phyloP scores from a whole-genome alignment of 768 basidiomycete species.

The Dentipellis sp. region DNA sequence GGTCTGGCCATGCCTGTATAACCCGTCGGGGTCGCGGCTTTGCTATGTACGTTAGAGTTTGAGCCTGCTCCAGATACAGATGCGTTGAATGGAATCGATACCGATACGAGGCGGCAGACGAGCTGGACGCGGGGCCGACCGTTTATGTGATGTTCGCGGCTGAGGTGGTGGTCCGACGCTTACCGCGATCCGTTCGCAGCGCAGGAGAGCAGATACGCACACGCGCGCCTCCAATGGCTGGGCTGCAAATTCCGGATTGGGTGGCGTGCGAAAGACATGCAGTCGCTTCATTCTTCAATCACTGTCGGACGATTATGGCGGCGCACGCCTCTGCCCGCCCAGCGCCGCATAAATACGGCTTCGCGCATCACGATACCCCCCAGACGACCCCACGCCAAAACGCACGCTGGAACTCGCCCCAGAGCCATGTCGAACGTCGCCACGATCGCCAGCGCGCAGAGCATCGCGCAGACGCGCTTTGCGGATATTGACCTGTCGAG shows the following conservation, averaged over 20 bases:
- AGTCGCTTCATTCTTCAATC: not conserved
- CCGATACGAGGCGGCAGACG: too few species aligned
- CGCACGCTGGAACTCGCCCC: not conserved
- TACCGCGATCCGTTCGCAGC: not conserved
- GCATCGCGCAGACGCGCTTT: constrained; percentile 24
- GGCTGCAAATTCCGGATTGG: not conserved
- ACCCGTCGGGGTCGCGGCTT: too few species aligned
- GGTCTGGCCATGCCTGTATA: too few species aligned
- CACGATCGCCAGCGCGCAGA: constrained; percentile 22
- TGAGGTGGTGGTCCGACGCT: not conserved
- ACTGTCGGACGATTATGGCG: not conserved
- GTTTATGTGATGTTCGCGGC: too few species aligned
- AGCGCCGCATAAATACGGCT: constrained; percentile 22
- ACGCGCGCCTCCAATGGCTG: not conserved
- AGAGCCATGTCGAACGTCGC: constrained; percentile 30
- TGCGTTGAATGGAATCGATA: too few species aligned
- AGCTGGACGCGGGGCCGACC: too few species aligned
- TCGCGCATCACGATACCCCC: constrained; percentile 3
- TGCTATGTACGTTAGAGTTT: too few species aligned
- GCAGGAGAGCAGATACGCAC: not conserved
- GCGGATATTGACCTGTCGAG: constrained; percentile 67
- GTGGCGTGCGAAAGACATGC: constrained; percentile 7
- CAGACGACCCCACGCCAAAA: not conserved
- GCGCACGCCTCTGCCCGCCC: constrained; percentile 2
- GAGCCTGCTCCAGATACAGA: too few species aligned